phyloP scores from a whole-genome alignment of 371 early-diverging fungal genomes.

The Apophysomyces variabilis region DNA sequence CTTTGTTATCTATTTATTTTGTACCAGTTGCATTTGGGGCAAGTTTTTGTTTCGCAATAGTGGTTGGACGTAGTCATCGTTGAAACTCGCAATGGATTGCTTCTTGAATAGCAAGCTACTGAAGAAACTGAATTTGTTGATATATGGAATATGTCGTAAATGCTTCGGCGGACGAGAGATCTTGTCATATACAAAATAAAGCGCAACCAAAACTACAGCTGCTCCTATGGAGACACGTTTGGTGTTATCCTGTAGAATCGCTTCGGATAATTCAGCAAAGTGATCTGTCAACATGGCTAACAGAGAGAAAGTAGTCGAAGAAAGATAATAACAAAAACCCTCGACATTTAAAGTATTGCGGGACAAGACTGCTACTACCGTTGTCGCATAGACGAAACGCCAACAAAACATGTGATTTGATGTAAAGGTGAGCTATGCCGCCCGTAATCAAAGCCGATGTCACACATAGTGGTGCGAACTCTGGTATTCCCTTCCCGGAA shows the following conservation, averaged over 20 bases:
- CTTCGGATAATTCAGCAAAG: neutral
- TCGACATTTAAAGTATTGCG: neutral
- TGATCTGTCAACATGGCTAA: neutral
- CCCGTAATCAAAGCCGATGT: too few species aligned
- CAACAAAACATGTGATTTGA: neutral
- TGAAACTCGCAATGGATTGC: neutral
- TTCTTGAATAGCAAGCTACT: conserved; percentile 1
- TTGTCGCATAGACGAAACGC: neutral
- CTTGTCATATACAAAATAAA: conserved; percentile 5
- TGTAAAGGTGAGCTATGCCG: neutral
- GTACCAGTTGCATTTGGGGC: conserved; percentile 4
- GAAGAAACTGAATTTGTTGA: conserved; percentile 1
- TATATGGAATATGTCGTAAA: conserved; percentile 21
- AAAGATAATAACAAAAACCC: neutral
- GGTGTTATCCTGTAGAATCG: neutral
- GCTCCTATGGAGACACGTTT: conserved; percentile 4
- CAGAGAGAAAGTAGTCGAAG: neutral
- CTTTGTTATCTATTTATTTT: neutral
- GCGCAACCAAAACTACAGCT: conserved; percentile 1
- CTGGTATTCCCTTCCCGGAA: too few species aligned
- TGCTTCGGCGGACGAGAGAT: conserved; percentile 19
- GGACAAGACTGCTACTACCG: neutral
- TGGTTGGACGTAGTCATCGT: neutral
- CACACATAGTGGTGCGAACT: too few species aligned
- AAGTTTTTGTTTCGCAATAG: neutral